Conservation (phyloP, 352 stramenopile genomes). For the Globisporangium rhizosaccharum region DNA sequence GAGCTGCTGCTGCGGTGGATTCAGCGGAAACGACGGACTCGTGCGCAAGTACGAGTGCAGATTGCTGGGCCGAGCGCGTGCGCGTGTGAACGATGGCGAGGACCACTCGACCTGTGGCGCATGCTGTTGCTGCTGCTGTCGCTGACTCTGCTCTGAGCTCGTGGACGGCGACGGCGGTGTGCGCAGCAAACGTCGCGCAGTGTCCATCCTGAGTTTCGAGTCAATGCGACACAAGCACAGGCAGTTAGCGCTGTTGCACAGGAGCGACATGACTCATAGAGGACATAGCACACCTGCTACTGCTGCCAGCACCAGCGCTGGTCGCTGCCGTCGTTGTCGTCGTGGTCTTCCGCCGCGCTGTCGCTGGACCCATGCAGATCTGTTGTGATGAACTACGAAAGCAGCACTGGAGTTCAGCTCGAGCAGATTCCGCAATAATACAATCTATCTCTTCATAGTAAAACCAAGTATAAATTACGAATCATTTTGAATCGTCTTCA, state of each 20-base stretch:
- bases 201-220: constrained; percentile 21
- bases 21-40: constrained; percentile 31
- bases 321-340: not conserved
- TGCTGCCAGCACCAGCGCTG: not conserved
- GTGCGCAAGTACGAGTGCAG: constrained; percentile 26
- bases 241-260: not conserved
- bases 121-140: not conserved
- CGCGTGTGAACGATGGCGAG: constrained; percentile 31
- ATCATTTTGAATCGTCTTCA: too few species aligned
- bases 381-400: not conserved
- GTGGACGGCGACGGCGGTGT: constrained; percentile 14
- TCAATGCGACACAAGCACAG: not conserved
- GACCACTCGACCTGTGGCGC: constrained; percentile 21
- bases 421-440: not conserved
- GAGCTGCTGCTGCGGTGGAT: constrained; percentile 12
- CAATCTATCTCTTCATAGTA: too few species aligned
- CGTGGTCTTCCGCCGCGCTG: constrained; percentile 7
- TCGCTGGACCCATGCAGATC: constrained; percentile 10
- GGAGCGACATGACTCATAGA: too few species aligned
- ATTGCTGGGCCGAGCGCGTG: constrained; percentile 39
- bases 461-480: too few species aligned
- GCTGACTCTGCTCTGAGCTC: not conserved
- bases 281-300: not conserved
- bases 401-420: constrained; percentile 1
- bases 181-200: constrained; percentile 19